Base-by-base conservation (phyloP, 495 filamentous ascomycete genomes). In the Penicillium ochrochloron region DNA sequence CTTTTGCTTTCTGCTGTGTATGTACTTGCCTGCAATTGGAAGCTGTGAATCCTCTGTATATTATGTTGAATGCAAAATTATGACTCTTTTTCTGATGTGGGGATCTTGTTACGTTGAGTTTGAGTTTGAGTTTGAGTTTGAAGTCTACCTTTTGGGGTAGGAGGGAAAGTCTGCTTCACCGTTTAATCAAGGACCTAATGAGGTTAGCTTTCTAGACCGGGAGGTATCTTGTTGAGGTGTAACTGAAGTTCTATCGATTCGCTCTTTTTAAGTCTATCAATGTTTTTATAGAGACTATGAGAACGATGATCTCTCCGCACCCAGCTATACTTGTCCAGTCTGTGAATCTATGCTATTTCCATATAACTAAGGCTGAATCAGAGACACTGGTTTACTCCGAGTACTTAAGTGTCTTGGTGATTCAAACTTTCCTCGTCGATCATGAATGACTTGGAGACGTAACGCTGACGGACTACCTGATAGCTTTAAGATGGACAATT, bases 1-100 rank as follows among this genome's bases (percentile, higher is more conserved):
- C 37, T 48, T 5, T 58, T 25, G 17, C 46, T 58, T 57, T 57
- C 56, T 63, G 52, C 29, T 33, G 37, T 65, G 63, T 65, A 65
- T 65, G 57, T 60, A 65, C 4, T 65, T 65, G 50, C 35, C 33
- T 23, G 33, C 63, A 60, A 65, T 65, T 56, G 37, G 39, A 60
- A 37, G 48, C 51, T 34, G 29, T 37, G 39, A 42, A 57, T 51
- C 48, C 31, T 14, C 25, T 58, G 41, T 31, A 55, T 65, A 19
- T 2, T 46, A 57, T 35, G 29, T 1, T 15, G 21, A 17, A 33
- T 41, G 46, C 25, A 52, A 52, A 52, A 52, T 15, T 44, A 33
- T 44, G 35, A 10, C n/a, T 5, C 44, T 29, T 14, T 57, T 10
- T 33, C 12, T 44, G 34, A 37, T 31, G 34, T 12, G 33, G 39